A percentile compares a stretch with the other conserved stretches of the same genome.
These are phyloP conservation scores for Lachnellula suecica DNA, from an alignment of 2,329 filamentous ascomycete genomes.

Conservation along the genomic window DNA sequence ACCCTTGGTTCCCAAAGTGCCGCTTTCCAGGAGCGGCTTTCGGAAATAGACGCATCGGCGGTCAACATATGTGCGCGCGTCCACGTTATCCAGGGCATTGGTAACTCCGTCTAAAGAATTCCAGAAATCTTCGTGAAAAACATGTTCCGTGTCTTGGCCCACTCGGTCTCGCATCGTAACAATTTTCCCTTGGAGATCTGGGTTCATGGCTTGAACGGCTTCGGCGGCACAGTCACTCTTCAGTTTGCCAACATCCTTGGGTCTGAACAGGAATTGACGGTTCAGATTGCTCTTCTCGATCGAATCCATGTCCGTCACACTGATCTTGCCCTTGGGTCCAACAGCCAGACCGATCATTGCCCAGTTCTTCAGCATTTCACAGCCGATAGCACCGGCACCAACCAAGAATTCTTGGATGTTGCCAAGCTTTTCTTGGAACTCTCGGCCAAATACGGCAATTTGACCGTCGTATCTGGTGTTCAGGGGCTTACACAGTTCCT, in stretches of 20 bases:
- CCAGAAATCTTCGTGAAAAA: conserved; percentile 97
- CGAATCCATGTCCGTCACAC: conserved; percentile 94
- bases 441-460: conserved; percentile 90
- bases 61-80: conserved; percentile 95
- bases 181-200: conserved; percentile 85
- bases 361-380: conserved; percentile 99
- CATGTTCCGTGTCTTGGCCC: conserved; percentile 84
- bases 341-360: conserved; percentile 95
- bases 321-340: conserved; percentile 85
- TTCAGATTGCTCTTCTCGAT: conserved; percentile 99
- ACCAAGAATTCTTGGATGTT: conserved; percentile 93
- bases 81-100: conserved; percentile 96
- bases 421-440: conserved; percentile 90
- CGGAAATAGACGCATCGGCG: conserved; percentile 97
- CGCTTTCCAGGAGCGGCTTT: conserved; percentile 93
- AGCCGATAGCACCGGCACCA: conserved; percentile 94
- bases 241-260: conserved; percentile 89
- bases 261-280: conserved; percentile 91
- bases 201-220: conserved; percentile 95
- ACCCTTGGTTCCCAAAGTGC: conserved; percentile 97
- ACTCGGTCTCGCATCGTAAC: conserved; percentile 85
- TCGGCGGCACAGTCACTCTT: conserved; percentile 94
- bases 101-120: conserved; percentile 83
- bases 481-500: conserved; percentile 83
- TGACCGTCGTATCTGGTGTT: conserved; percentile 93